Evolutionary conservation across 805 yeast species (phyloP).

Genomic region (Wickerhamomyces bisporus): DNA sequence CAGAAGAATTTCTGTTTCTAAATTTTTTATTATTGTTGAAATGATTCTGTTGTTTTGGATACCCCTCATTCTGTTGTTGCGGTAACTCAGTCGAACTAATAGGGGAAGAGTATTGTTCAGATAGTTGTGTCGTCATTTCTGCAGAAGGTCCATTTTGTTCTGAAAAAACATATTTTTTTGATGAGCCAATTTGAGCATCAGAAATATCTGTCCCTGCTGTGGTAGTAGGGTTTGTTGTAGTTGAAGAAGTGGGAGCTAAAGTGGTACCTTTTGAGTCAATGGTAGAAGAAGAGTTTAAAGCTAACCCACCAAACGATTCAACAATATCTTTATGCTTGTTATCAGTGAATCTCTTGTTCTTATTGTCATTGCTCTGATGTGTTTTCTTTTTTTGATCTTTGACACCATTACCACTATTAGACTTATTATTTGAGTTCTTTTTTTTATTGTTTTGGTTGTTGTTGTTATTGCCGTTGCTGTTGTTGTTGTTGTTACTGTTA

Average conservation of each 20-base stretch:
- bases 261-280: neutral
- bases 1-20: conserved; percentile 19
- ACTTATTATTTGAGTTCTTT: conserved; percentile 1
- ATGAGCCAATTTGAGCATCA: neutral
- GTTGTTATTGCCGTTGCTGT: conserved; percentile 2
- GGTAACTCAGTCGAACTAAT: too few species aligned
- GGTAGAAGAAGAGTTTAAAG: too few species aligned
- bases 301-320: too few species aligned
- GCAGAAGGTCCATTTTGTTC: too few species aligned
- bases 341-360: conserved; percentile 4
- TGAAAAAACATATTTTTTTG: neutral
- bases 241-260: neutral
- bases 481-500: conserved; percentile 3
- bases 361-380: conserved; percentile 9
- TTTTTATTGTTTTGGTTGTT: conserved; percentile 3
- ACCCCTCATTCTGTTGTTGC: too few species aligned
- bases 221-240: neutral
- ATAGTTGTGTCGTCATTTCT: too few species aligned
- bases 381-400: conserved; percentile 4
- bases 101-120: too few species aligned
- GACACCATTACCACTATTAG: conserved; percentile 3
- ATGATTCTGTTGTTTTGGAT: neutral
- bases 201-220: neutral
- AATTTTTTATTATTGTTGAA: conserved; percentile 4
- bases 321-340: neutral